A percentile compares a stretch with the other conserved stretches of the same genome.
These are phyloP conservation scores for Tylopilus plumbeoviolaceoides DNA, from an alignment of 768 basidiomycete genomes.

Conservation along the genomic window DNA sequence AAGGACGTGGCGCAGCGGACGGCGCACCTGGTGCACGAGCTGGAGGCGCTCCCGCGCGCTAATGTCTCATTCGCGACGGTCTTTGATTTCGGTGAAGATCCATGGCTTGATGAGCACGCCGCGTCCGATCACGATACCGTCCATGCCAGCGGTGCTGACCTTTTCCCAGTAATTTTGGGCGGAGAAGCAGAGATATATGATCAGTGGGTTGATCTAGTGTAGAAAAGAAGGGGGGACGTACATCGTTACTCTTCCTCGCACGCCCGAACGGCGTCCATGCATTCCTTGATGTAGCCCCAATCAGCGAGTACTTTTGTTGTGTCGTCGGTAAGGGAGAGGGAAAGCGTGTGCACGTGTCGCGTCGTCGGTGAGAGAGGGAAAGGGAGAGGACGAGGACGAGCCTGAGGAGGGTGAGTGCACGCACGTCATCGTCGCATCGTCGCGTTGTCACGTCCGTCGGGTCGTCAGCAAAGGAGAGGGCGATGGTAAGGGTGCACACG, in stretches of 20 bases:
- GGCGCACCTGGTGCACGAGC: constrained; percentile 63
- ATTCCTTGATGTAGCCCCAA: constrained; percentile 90
- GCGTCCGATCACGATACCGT: constrained; percentile 92
- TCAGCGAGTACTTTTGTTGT: constrained; percentile 89
- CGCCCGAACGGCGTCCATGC: constrained; percentile 74
- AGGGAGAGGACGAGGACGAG: neutral
- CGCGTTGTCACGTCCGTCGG: too few species aligned
- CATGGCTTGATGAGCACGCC: constrained; percentile 96
- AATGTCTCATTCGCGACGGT: constrained; percentile 91
- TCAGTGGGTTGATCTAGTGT: neutral
- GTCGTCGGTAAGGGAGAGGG: constrained; percentile 92
- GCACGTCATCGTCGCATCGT: too few species aligned
- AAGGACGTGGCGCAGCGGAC: neutral
- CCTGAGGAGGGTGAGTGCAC: too few species aligned
- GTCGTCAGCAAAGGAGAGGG: too few species aligned
- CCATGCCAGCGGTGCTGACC: too few species aligned
- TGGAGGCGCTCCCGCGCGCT: constrained; percentile 81
- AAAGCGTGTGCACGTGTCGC: neutral
- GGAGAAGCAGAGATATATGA: too few species aligned
- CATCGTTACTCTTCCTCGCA: constrained; percentile 67
- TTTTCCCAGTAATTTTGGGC: too few species aligned
- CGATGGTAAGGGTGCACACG: too few species aligned
- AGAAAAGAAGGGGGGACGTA: constrained; percentile 32
- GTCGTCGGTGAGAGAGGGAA: neutral
- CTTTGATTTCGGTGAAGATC: constrained; percentile 95